Evolutionary conservation across 768 basidiomycete genomes (phyloP).

Genomic region (Boletus vermiculosoides): DNA sequence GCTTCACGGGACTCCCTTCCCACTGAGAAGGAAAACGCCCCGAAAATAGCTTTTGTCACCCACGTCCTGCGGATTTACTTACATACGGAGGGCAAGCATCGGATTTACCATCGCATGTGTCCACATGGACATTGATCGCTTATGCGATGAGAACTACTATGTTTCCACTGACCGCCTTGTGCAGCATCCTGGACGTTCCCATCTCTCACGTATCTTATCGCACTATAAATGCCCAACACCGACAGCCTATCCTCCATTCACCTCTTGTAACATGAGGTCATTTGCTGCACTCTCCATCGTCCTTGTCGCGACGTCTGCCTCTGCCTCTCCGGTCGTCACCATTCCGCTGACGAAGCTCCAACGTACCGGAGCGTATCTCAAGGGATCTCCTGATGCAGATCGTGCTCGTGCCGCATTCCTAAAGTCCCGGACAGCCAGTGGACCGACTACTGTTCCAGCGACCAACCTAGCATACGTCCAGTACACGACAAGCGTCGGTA

Average conservation of each 20-base stretch:
- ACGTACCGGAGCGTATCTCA: slow-evolving; percentile 13
- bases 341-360: slow-evolving; percentile 12
- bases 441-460: slow-evolving; percentile 14
- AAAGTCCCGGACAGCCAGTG: slow-evolving; percentile 1
- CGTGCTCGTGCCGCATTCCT: slow-evolving; percentile 17
- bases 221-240: slow-evolving; percentile 5
- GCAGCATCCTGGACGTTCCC: neutral
- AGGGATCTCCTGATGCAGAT: slow-evolving; percentile 17
- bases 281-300: slow-evolving; percentile 3
- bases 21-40: neutral
- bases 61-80: neutral
- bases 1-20: neutral
- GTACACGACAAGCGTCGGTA: slow-evolving; percentile 27
- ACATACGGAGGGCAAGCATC: neutral
- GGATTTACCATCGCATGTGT: neutral
- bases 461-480: slow-evolving; percentile 17
- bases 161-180: neutral
- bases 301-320: slow-evolving; percentile 9
- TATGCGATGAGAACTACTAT: neutral
- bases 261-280: slow-evolving; percentile 10
- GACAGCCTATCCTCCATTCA: neutral
- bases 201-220: neutral
- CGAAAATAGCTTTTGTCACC: neutral
- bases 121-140: neutral
- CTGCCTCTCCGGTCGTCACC: slow-evolving; percentile 3